Base-by-base conservation (phyloP, 345 rosid genomes). In the Aquilaria yunnanensis region DNA sequence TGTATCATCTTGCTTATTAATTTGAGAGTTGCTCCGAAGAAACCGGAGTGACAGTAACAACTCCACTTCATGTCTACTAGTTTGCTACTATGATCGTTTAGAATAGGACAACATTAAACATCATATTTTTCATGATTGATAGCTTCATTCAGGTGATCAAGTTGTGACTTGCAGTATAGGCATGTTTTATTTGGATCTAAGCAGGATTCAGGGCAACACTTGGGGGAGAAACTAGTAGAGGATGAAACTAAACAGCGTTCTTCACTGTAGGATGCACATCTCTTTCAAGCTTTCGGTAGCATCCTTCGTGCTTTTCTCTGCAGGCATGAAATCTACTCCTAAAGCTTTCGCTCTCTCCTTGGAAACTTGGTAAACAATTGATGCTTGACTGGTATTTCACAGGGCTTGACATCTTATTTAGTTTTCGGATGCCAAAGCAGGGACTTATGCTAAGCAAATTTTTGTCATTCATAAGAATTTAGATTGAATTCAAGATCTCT, bases 281-380 rank as follows among this genome's bases (percentile, higher is more conserved):
- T 70, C 68, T 59, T 64, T 70, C 62, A 73, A 72, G 61, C 82
- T 72, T 50, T 72, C 77, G 12, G 81, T 72, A 9, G 88, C 83
- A 61, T 85, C 86, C 71, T 67, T 72, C 1, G 82, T 43, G 72
- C 75, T 84, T 51, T 51, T 75, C 56, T 79, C 76, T 58, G 68
- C 57, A 10, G 86, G 78, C 61, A 52, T 77, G 75, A 81, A 81
- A 3, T 74, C 64, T 43, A 81, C 47, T 4, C 83, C 83, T 51
- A 78, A 54, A 12, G 56, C 63, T 32, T 65, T 70, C 12, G 78
- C 71, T 54, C 61, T 81, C 63, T 81, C 79, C 54, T 63, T 73
- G 32, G 86, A 82, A n/a, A 77, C 73, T 13, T 70, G 69, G 63
- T 70, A 59, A 37, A 37, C 43, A 37, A 5, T 1, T 9, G 43